Base-by-base conservation (phyloP, 805 yeast species). In the Jamesozyma spencerorum region DNA sequence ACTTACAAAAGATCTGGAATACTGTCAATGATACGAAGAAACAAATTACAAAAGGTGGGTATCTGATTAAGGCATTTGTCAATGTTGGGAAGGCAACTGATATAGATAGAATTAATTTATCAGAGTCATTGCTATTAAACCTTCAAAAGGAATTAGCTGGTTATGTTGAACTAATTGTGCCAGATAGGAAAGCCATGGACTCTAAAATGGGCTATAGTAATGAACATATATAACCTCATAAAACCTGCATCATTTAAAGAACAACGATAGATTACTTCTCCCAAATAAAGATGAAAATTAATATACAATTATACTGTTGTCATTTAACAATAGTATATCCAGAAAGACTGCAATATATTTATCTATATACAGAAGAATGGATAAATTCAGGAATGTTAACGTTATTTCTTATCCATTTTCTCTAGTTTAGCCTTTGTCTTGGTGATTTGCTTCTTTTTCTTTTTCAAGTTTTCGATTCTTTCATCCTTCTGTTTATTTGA, bases 101-200 rank as follows among this genome's bases (percentile, higher is more conserved):
- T 59, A 70, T 87, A 33, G 88, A 84, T 24, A 72, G 73, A 37
- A 75, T 83, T 7, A 76, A 75, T 41, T 71, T 71, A 41, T 85
- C 86, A 1, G 75, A 79, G 3, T 74, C 74, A 42, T 79, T 79
- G 40, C 63, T 88, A 47, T 64, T 77, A 36, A 66, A 62, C 35
- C 62, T 86, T 31, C 85, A 84, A 58, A 75, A 67, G 15, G 85
- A 79, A 38, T 63, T 88, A 44, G 64, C 70, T 42, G 87, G 87
- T 12, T 65, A 86, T 37, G 70, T 88, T 7, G 75, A 76, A 36
- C 67, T 88, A 36, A 75, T 68, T 15, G 74, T 83, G 26, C 94
- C 95, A 4, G 92, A 85, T 53, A 70, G 95, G 46, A 76, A 75
- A 55, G 67, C 71, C 19, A 85, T 87, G 86, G 95, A 87, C 57